phyloP scores from a whole-genome alignment of 1,139 yeast species.

The Pichia cactophila region DNA sequence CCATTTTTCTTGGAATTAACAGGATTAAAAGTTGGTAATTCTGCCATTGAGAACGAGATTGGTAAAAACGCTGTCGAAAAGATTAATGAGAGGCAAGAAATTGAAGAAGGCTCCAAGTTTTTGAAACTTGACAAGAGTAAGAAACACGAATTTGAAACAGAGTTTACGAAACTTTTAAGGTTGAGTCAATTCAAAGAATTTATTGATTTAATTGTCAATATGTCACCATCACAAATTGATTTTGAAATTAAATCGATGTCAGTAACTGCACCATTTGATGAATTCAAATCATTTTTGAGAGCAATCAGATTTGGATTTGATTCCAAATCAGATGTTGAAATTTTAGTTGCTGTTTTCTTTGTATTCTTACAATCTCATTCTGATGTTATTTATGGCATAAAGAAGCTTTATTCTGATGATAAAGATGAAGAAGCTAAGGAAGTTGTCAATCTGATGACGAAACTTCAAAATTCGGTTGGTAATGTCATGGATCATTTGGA shows the following conservation, averaged over 20 bases:
- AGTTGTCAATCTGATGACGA: constrained; percentile 21
- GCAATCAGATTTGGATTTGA: constrained; percentile 57
- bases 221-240: constrained; percentile 77
- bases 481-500: constrained; percentile 48
- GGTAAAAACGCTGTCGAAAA: constrained; percentile 37
- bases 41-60: constrained; percentile 56
- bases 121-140: constrained; percentile 25
- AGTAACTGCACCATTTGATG: constrained; percentile 53
- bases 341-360: constrained; percentile 70
- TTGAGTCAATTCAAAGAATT: constrained; percentile 45
- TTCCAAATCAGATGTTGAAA: constrained; percentile 57
- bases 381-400: constrained; percentile 57
- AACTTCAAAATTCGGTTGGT: constrained; percentile 38
- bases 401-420: constrained; percentile 20
- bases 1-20: constrained; percentile 71
- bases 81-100: constrained; percentile 9
- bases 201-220: constrained; percentile 45
- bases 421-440: constrained; percentile 26
- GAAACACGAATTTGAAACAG: constrained; percentile 53
- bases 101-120: constrained; percentile 16
- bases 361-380: constrained; percentile 74
- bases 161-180: constrained; percentile 62
- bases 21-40: constrained; percentile 63
- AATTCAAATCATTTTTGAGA: constrained; percentile 54
- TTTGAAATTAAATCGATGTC: constrained; percentile 78